phyloP scores from a whole-genome alignment of 176 grass and related monocot genomes.

The Coix lacrymajobi region DNA sequence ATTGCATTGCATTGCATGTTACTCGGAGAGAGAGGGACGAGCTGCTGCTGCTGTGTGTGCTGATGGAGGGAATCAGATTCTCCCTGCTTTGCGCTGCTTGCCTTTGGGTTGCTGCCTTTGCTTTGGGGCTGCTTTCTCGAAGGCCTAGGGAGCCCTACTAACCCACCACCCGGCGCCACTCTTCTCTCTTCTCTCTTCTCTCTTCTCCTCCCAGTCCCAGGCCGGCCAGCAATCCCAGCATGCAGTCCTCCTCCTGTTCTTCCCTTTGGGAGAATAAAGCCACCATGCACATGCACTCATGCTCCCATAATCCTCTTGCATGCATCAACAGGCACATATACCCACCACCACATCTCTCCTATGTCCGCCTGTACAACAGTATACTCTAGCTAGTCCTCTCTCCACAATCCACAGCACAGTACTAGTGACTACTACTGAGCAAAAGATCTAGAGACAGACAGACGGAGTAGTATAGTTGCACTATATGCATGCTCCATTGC shows the following conservation, averaged over 20 bases:
- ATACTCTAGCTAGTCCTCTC: background rate
- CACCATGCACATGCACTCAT: constrained; percentile 49
- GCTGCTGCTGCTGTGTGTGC: too few relatives aligned
- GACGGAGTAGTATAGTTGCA: background rate
- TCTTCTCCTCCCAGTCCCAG: background rate
- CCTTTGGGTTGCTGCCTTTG: constrained; percentile 11
- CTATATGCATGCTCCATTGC: background rate
- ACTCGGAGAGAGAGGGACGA: constrained; percentile 7
- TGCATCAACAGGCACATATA: background rate
- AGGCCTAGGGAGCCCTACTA: constrained; percentile 39
- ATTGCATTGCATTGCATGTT: too few relatives aligned
- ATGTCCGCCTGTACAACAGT: too few relatives aligned
- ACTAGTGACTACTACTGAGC: background rate
- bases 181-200: background rate
- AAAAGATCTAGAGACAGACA: background rate
- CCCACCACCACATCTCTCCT: background rate
- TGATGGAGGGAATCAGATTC: constrained; percentile 60
- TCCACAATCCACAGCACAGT: background rate
- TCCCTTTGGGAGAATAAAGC: constrained; percentile 61
- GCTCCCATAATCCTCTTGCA: background rate
- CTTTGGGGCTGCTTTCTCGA: constrained; percentile 41
- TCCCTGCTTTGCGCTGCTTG: constrained; percentile 18
- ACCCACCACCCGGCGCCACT: background rate
- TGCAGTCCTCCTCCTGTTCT: constrained; percentile 15
- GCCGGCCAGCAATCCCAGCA: background rate